Base-by-base conservation (phyloP, 2,329 filamentous ascomycete genomes). In the Didymella pomorum region DNA sequence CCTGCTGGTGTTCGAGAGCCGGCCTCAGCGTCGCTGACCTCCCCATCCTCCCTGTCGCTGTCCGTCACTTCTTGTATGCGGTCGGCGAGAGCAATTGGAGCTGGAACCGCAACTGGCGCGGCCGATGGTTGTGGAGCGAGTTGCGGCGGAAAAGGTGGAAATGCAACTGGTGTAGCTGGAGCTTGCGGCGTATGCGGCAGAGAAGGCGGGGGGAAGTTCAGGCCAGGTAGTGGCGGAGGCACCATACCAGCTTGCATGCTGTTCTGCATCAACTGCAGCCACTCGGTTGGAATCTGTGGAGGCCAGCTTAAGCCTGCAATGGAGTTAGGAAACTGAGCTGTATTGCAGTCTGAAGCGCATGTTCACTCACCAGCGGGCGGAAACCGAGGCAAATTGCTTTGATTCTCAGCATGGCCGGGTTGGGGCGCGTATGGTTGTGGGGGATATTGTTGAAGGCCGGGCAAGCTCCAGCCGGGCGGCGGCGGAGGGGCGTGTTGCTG, bases 1-100 rank as follows among this genome's bases (percentile, higher is more conserved):
- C 18, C 43, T 6, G 60, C 62, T 25, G 66, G 62, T 11, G 59
- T 53, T 20, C 59, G 53, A 23, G 65, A 61, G 29, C 50, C 35
- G 5, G 21, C 60, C 18, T 71, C 73, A 7, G 61, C 58, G n/a
- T 94, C 91, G 62, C 87, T 90, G 28, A 95, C 74, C 73, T 96
- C 92, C 16, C 90, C 91, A 68, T 96, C 91, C 69, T 95, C 91
- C 55, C 79, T 79, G 56, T 84, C 82, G 53, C 75, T 74, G 44
- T 81, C 73, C 47, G 74, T 64, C 28, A 73, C 69, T 16, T 74
- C 69, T 28, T 62, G 61, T 11, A 75, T 44, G 47, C 71, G 72
- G 25, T 76, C 69, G 31, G 65, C 62, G 4, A 57, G 48, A 9
- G 56, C 47, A 20, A 39, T 20, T 11, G 18, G 35, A 39, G 35